A percentile compares a stretch with the other conserved stretches of the same genome.
Conservation (phyloP, 148 eudicot genomes). For the Rhododendron ovatum region DNA sequence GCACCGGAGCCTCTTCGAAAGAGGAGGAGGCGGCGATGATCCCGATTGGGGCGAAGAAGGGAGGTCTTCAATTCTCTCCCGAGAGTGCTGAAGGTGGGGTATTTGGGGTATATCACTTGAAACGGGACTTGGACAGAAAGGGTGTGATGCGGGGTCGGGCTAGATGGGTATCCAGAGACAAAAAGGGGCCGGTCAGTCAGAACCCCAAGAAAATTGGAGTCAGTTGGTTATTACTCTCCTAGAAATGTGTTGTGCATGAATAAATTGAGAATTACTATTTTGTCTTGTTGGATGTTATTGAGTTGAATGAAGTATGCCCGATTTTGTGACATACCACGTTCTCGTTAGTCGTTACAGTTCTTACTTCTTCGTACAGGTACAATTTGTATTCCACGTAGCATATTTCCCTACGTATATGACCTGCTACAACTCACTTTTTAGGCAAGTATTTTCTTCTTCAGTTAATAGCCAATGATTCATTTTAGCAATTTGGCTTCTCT, state of each 20-base stretch:
- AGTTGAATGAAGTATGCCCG: neutral
- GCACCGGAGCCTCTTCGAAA: too few species aligned
- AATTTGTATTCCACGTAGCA: neutral
- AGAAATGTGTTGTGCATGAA: neutral
- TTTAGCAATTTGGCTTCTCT: neutral
- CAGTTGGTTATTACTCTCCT: neutral
- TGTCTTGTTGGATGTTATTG: neutral
- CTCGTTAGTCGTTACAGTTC: neutral
- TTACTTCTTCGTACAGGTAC: neutral
- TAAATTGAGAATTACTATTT: neutral
- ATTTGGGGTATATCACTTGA: too few species aligned
- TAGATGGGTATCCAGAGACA: too few species aligned
- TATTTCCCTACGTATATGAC: neutral
- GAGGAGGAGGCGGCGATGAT: too few species aligned
- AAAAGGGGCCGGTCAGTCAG: too few species aligned
- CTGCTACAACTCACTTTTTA: neutral
- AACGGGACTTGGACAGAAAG: too few species aligned
- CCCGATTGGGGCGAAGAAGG: too few species aligned
- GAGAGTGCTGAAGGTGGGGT: too few species aligned
- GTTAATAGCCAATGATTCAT: neutral
- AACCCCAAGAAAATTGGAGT: neutral
- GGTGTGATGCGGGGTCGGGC: too few species aligned
- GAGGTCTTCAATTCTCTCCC: too few species aligned
- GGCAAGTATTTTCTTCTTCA: neutral
- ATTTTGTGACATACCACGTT: neutral